Percentiles rank a stretch among this genome's conserved stretches.
Conservation (phyloP, 352 stramenopile species). For the Phytophthora cajani region DNA sequence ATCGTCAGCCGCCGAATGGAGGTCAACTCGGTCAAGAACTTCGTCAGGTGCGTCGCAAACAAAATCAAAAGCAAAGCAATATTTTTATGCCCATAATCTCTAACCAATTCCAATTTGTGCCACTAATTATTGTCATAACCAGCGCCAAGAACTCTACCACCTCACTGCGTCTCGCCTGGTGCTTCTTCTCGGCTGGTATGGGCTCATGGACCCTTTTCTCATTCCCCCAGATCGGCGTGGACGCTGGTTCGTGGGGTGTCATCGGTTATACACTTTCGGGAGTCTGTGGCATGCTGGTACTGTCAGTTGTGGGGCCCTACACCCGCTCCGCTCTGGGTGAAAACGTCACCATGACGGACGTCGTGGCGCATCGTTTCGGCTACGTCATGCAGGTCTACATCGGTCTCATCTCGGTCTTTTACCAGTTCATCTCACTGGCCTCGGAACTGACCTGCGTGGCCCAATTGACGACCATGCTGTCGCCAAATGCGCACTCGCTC, state of each 20-base stretch:
- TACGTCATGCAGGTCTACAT: slow-evolving; percentile 75
- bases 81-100: not conserved
- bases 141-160: slow-evolving; percentile 77
- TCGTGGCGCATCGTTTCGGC: slow-evolving; percentile 62
- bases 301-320: slow-evolving; percentile 64
- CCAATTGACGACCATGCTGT: slow-evolving; percentile 56
- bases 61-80: not conserved
- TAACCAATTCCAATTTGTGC: not conserved
- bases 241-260: slow-evolving; percentile 74
- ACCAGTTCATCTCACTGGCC: slow-evolving; percentile 83
- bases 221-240: slow-evolving; percentile 78
- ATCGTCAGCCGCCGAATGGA: slow-evolving; percentile 50
- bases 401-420: slow-evolving; percentile 72
- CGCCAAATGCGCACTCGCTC: slow-evolving; percentile 53
- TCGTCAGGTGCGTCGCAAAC: slow-evolving; percentile 48
- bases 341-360: slow-evolving; percentile 79
- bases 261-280: slow-evolving; percentile 80
- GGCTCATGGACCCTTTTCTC: slow-evolving; percentile 81
- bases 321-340: slow-evolving; percentile 66
- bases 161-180: slow-evolving; percentile 69
- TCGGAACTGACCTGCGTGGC: slow-evolving; percentile 77
- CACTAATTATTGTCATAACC: not conserved
- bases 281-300: slow-evolving; percentile 60
- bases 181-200: slow-evolving; percentile 81
- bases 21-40: slow-evolving; percentile 55